These are phyloP conservation scores for Beta corolliflora DNA, from an alignment of 179 eudicot species.

Conservation along the genomic window DNA sequence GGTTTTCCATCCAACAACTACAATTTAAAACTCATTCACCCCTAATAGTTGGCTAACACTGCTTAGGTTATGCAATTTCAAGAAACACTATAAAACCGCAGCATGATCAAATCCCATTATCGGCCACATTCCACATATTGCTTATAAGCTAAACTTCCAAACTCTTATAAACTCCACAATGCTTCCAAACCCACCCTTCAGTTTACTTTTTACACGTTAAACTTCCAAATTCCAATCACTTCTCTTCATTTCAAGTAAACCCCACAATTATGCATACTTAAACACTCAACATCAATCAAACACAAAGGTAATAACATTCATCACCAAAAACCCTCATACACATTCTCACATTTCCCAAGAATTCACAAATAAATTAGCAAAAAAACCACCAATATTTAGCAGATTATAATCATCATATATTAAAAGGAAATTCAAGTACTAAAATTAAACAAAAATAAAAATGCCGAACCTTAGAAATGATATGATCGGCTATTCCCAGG, in stretches of 20 bases:
- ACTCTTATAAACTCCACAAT: neutral
- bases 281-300: neutral
- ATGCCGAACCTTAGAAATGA: constrained; percentile 56
- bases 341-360: neutral
- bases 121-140: too few species aligned
- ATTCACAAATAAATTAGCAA: neutral
- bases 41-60: neutral
- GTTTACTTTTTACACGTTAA: neutral
- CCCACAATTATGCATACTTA: neutral
- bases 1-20: too few species aligned
- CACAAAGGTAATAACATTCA: too few species aligned
- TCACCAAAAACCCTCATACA: neutral
- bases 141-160: neutral
- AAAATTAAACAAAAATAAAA: neutral
- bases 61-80: neutral
- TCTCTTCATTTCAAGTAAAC: neutral
- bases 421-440: neutral
- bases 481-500: constrained; percentile 50
- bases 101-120: neutral
- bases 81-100: neutral
- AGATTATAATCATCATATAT: neutral
- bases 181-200: neutral
- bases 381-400: neutral
- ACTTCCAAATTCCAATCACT: constrained; percentile 3
- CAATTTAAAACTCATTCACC: neutral